phyloP scores from a whole-genome alignment of 2,329 filamentous ascomycete species.

The Trichoderma endophyticum region DNA sequence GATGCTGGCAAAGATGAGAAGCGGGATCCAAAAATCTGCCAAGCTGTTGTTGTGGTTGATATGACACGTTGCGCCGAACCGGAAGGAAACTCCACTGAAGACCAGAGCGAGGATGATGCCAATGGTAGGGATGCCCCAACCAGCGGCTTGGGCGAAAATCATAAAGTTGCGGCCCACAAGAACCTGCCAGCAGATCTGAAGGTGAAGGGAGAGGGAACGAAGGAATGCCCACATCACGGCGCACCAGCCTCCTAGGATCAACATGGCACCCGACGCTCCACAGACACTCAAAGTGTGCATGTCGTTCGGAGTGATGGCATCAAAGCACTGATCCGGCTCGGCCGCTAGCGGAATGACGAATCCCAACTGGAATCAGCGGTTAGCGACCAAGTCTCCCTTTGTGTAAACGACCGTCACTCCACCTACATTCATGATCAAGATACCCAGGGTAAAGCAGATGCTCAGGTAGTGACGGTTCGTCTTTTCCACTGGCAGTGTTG shows the following conservation, averaged over 20 bases:
- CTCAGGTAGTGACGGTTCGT: conserved; percentile 92
- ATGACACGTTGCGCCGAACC: conserved; percentile 88
- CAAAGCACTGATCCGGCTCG: conserved; percentile 77
- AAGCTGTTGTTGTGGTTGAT: conserved; percentile 87
- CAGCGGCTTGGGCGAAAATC: conserved; percentile 73
- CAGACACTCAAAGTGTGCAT: conserved; percentile 82
- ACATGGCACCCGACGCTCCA: conserved; percentile 80
- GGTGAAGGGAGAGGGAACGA: conserved; percentile 83
- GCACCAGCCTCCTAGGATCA: conserved; percentile 81
- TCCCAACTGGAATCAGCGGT: conserved; percentile 59
- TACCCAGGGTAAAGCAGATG: conserved; percentile 74
- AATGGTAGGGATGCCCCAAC: conserved; percentile 79
- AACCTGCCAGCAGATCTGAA: conserved; percentile 97
- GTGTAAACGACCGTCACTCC: neutral
- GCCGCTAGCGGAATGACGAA: conserved; percentile 85
- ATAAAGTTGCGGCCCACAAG: conserved; percentile 87
- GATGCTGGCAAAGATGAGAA: conserved; percentile 72
- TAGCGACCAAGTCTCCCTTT: conserved; percentile 18
- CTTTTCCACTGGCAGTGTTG: conserved; percentile 77
- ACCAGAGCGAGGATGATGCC: conserved; percentile 74
- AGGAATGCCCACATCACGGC: conserved; percentile 90
- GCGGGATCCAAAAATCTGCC: conserved; percentile 84
- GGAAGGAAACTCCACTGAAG: conserved; percentile 88
- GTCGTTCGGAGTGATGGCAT: conserved; percentile 88
- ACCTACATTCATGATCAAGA: conserved; percentile 76